Percentiles rank a stretch among this genome's conserved stretches.
These are phyloP conservation scores for Fragilariopsis cylindrus DNA, from an alignment of 108 stramenopile species.

Conservation along the genomic window DNA sequence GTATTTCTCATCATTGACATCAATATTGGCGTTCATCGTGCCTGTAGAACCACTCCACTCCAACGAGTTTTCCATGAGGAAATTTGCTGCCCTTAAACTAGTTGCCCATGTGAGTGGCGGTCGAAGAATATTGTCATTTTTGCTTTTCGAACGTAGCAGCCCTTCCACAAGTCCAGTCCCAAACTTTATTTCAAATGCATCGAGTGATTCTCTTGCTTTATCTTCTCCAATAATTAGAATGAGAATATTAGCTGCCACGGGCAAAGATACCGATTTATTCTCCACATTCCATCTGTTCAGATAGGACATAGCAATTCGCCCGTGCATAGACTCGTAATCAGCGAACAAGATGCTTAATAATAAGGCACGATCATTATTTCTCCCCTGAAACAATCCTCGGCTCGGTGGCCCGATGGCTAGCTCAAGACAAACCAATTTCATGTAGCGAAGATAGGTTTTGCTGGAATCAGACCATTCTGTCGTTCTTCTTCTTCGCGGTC, in stretches of 20 bases:
- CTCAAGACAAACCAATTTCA: conserved; percentile 25
- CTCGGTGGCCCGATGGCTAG: conserved; percentile 15
- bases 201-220: not conserved
- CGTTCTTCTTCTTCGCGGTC: not conserved
- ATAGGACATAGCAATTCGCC: conserved; percentile 20
- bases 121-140: conserved; percentile 3
- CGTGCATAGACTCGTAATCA: conserved; percentile 28
- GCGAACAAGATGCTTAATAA: conserved; percentile 19
- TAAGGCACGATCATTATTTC: conserved; percentile 16
- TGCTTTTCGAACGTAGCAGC: conserved; percentile 5
- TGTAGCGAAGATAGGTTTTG: conserved; percentile 22
- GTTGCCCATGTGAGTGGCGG: conserved; percentile 16
- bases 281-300: not conserved
- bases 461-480: conserved; percentile 13
- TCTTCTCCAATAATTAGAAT: conserved; percentile 28
- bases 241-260: conserved; percentile 2
- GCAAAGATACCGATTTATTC: conserved; percentile 8
- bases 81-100: conserved; percentile 11
- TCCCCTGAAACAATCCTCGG: conserved; percentile 10
- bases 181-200: conserved; percentile 5
- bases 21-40: conserved; percentile 1
- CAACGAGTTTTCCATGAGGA: conserved; percentile 17
- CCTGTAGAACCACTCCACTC: not conserved
- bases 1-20: not conserved
- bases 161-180: not conserved